Percentiles rank a stretch among this genome's conserved stretches.
phyloP scores from a whole-genome alignment of 768 basidiomycete species.

The Boletus tylopilopsis region DNA sequence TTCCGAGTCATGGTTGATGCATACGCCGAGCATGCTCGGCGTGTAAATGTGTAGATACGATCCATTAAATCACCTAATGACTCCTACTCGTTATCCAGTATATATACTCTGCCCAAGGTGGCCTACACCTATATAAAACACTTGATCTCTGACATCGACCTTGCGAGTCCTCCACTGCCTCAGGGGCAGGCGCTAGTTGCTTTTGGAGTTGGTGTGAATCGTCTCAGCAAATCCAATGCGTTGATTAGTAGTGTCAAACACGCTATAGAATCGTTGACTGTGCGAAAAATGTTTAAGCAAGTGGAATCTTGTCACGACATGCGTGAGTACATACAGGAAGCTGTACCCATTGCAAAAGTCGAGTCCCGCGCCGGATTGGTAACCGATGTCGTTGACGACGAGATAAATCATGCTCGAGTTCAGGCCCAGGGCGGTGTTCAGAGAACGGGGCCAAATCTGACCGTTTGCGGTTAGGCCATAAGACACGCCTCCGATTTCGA shows the following conservation, averaged over 20 bases:
- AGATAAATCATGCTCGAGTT: not conserved
- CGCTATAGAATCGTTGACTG: too few species aligned
- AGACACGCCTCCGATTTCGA: not conserved
- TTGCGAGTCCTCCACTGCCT: too few species aligned
- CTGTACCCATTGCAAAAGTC: not conserved
- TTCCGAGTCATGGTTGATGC: too few species aligned
- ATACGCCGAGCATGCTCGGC: too few species aligned
- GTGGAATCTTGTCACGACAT: too few species aligned
- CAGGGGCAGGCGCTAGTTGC: not conserved
- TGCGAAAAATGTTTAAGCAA: too few species aligned
- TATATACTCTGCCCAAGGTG: too few species aligned
- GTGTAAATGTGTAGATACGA: too few species aligned
- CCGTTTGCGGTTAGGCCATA: not conserved
- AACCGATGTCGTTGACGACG: not conserved
- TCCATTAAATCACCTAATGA: too few species aligned
- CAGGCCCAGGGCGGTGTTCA: not conserved
- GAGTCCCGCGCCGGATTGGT: not conserved
- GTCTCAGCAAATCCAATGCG: constrained; percentile 41
- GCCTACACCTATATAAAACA: too few species aligned
- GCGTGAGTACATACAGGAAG: not conserved
- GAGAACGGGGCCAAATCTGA: not conserved
- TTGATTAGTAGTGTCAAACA: not conserved
- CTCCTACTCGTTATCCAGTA: too few species aligned
- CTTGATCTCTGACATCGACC: too few species aligned
- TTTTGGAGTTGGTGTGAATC: constrained; percentile 6